Evolutionary conservation across 371 early-diverging fungal species (phyloP).

Genomic region (Coemansia sp.): DNA sequence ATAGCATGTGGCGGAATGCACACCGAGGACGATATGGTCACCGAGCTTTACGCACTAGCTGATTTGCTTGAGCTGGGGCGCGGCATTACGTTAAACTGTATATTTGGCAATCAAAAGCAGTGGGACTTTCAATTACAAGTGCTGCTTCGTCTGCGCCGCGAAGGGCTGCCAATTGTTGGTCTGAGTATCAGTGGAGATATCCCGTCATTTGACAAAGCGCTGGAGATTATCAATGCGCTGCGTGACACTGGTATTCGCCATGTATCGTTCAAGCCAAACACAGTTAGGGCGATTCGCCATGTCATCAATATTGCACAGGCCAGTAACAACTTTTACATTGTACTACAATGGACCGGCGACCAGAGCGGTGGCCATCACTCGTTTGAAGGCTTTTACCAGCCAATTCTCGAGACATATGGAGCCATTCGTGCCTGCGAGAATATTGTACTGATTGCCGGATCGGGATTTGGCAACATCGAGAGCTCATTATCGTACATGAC

Average conservation of each 20-base stretch:
- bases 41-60: slow-evolving; percentile 78
- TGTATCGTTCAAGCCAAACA: slow-evolving; percentile 91
- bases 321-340: slow-evolving; percentile 85
- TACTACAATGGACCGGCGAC: slow-evolving; percentile 95
- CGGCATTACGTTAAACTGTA: slow-evolving; percentile 86
- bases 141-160: slow-evolving; percentile 79
- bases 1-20: slow-evolving; percentile 90
- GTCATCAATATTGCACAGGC: slow-evolving; percentile 84
- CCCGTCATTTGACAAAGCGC: slow-evolving; percentile 83
- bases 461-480: slow-evolving; percentile 15
- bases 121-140: slow-evolving; percentile 32
- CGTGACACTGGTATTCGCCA: slow-evolving; percentile 81
- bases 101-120: slow-evolving; percentile 26
- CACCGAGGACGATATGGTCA: slow-evolving; percentile 71
- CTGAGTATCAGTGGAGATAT: slow-evolving; percentile 67
- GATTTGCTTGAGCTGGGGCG: slow-evolving; percentile 67
- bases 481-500: slow-evolving; percentile 15
- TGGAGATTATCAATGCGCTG: slow-evolving; percentile 75
- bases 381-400: slow-evolving; percentile 91
- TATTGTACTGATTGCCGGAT: slow-evolving; percentile 69
- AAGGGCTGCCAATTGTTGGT: slow-evolving; percentile 89
- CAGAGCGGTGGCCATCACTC: slow-evolving; percentile 94
- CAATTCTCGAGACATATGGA: slow-evolving; percentile 88
- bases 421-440: slow-evolving; percentile 81
- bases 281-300: slow-evolving; percentile 77